Conservation (phyloP, 2,329 filamentous ascomycete species). For the Aspergillus ochraceoroseus region DNA sequence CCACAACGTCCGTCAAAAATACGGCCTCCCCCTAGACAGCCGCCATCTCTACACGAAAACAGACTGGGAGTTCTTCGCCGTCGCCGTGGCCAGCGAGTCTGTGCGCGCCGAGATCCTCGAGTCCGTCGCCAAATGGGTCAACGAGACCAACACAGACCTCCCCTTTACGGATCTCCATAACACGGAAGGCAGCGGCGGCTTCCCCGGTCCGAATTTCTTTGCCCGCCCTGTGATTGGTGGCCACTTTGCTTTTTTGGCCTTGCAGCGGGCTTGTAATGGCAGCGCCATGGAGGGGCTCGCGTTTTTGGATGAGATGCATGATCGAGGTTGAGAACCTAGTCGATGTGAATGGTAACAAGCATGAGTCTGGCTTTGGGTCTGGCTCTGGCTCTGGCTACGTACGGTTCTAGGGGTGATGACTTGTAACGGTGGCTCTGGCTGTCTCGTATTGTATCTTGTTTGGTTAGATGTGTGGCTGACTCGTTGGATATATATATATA, state of each 20-base stretch:
- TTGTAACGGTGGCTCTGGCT: too few relatives aligned
- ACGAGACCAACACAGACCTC: constrained; percentile 71
- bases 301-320: constrained; percentile 40
- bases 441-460: too few relatives aligned
- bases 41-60: constrained; percentile 82
- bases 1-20: constrained; percentile 68
- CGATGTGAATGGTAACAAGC: not conserved
- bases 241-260: constrained; percentile 78
- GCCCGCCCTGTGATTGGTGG: constrained; percentile 78
- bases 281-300: constrained; percentile 56
- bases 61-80: constrained; percentile 88
- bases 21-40: constrained; percentile 75
- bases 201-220: constrained; percentile 70
- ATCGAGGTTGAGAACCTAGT: constrained; percentile 15
- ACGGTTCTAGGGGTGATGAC: too few relatives aligned
- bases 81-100: constrained; percentile 65
- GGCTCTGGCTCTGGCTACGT: too few relatives aligned
- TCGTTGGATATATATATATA: too few relatives aligned
- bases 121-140: constrained; percentile 72
- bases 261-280: constrained; percentile 73
- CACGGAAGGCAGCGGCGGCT: constrained; percentile 71
- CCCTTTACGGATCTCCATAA: constrained; percentile 79
- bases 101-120: constrained; percentile 68
- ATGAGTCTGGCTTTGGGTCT: not conserved
- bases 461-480: too few relatives aligned